Evolutionary conservation across 306 rosid genomes (phyloP).

Genomic region (Vigna hirtella): DNA sequence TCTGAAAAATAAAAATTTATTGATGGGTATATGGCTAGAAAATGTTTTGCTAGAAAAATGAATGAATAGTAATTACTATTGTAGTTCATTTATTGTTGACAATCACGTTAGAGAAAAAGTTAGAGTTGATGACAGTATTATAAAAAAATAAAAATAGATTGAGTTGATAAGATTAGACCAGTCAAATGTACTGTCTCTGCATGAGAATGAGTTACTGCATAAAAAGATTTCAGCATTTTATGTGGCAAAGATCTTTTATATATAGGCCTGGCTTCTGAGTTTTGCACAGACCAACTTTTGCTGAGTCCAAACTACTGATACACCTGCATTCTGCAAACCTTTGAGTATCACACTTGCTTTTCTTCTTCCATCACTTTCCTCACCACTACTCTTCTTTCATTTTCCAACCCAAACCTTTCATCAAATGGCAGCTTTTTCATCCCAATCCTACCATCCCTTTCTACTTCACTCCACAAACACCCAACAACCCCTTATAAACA

Average conservation of each 20-base stretch:
- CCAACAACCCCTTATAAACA: constrained; percentile 26
- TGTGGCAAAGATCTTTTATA: constrained; percentile 51
- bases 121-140: not conserved
- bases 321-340: constrained; percentile 30
- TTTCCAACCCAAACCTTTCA: constrained; percentile 37
- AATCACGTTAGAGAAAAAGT: constrained; percentile 22
- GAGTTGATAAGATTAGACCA: constrained; percentile 49
- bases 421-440: constrained; percentile 79
- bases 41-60: too few relatives aligned
- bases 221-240: constrained; percentile 36
- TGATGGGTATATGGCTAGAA: too few relatives aligned
- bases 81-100: constrained; percentile 27
- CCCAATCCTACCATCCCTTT: constrained; percentile 57
- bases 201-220: constrained; percentile 34
- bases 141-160: not conserved
- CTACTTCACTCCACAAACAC: constrained; percentile 55
- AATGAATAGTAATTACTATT: not conserved
- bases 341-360: constrained; percentile 40
- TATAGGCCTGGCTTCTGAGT: constrained; percentile 52
- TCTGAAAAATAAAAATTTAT: too few relatives aligned
- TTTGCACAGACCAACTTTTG: constrained; percentile 55
- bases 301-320: constrained; percentile 45
- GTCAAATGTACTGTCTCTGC: constrained; percentile 53
- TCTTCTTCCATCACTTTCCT: constrained; percentile 55
- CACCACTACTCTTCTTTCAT: constrained; percentile 16